A percentile compares a stretch with the other conserved stretches of the same genome.
These are phyloP conservation scores for Erodium maritimum DNA, from an alignment of 345 rosid species.

Conservation along the genomic window DNA sequence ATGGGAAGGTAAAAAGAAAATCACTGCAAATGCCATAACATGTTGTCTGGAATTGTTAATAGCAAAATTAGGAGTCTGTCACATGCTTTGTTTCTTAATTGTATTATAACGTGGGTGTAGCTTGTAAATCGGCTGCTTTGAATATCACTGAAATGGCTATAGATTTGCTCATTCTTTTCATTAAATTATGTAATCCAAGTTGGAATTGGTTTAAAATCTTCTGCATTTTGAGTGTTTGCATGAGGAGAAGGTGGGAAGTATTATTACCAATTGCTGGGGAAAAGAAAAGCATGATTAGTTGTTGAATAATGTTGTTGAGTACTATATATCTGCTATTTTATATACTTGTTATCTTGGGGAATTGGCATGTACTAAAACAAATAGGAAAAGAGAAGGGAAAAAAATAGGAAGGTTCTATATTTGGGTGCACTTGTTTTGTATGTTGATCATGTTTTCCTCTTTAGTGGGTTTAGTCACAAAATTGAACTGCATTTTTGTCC, in stretches of 20 bases:
- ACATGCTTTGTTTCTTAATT: not conserved
- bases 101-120: not conserved
- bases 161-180: not conserved
- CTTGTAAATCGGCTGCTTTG: not conserved
- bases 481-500: too few relatives aligned
- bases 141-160: not conserved
- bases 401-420: too few relatives aligned
- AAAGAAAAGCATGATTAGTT: not conserved
- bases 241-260: not conserved
- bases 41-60: not conserved
- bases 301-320: not conserved
- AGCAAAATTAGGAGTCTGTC: not conserved
- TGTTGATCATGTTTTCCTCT: not conserved
- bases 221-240: not conserved
- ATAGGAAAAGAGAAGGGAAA: too few relatives aligned
- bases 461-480: too few relatives aligned
- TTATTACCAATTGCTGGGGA: not conserved
- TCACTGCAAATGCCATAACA: not conserved
- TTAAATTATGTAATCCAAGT: not conserved
- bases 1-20: not conserved
- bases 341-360: not conserved
- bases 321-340: too few relatives aligned
- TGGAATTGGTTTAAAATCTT: not conserved
- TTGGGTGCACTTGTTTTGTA: not conserved
- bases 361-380: not conserved